Conservation (phyloP, 208 protist species). For the Blechomonas ayalai region DNA sequence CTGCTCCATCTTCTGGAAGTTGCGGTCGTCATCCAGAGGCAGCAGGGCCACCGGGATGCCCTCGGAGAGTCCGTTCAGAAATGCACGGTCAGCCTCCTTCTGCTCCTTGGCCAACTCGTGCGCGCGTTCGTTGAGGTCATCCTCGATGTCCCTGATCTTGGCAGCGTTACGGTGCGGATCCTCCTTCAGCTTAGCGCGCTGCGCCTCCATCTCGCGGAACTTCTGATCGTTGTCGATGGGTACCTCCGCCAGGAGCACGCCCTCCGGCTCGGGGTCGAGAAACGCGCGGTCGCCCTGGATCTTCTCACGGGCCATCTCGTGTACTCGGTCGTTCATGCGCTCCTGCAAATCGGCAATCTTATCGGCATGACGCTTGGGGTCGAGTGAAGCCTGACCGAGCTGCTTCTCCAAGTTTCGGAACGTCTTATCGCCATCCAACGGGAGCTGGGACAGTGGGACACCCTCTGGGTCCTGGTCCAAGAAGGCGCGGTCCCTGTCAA, state of each 20-base stretch:
- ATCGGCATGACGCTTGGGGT: conserved; percentile 13
- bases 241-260: conserved; percentile 27
- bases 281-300: conserved; percentile 35
- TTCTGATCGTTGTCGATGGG: conserved; percentile 30
- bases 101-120: conserved; percentile 42
- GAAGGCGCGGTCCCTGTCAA: conserved; percentile 41
- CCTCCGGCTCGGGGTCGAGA: conserved; percentile 25
- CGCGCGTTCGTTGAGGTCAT: conserved; percentile 51
- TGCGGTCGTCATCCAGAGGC: conserved; percentile 10
- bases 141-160: conserved; percentile 29
- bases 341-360: conserved; percentile 28
- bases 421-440: conserved; percentile 45
- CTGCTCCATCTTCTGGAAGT: conserved; percentile 12
- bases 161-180: conserved; percentile 18
- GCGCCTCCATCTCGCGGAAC: conserved; percentile 38
- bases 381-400: conserved; percentile 25
- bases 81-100: conserved; percentile 28
- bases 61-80: conserved; percentile 33
- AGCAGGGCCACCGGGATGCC: conserved; percentile 30
- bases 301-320: conserved; percentile 34
- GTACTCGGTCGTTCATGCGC: conserved; percentile 40
- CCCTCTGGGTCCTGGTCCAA: conserved; percentile 57
- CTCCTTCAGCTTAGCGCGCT: conserved; percentile 35
- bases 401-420: conserved; percentile 52
- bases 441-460: conserved; percentile 46